Evolutionary conservation across 2,329 filamentous ascomycete species (phyloP), one percentile per base, ranked within the genome.

Genomic region (Fonsecaea erecta): DNA sequence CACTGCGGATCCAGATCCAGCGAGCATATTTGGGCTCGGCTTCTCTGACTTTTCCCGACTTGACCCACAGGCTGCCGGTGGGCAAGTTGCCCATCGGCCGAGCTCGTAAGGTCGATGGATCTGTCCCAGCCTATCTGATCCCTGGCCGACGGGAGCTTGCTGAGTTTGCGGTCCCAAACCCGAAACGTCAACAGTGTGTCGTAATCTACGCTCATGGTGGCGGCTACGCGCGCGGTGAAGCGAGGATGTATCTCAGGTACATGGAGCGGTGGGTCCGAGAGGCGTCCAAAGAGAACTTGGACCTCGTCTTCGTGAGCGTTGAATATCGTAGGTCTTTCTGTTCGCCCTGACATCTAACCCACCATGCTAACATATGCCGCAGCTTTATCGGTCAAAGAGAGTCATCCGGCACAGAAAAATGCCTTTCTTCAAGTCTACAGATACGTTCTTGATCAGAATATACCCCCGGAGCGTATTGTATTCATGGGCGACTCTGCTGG

Each of bases 401-500:
- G n/a, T 12, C 62, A 64, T 54, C 62, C 62, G 21, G 62, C 62
- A 18, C 62, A 64, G 21, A 48, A 28, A 28, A 54, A 64, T 28
- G 62, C 62, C 2, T 64, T 64, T 34, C 24, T 59, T 2, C n/a
- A 60, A 32, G 43, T 32, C 18, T 59, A 64, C 40, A 35, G 32
- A 53, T 54, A 52, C 26, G 43, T 53, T 2, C 63, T 61, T n/a
- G 56, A 55, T 18, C 14, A 46, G 12, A 40, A 34, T 52, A 26
- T 65, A 70, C 86, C 92, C 54, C 88, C 94, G 0, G 88, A 84
- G 26, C 93, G 92, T 4, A 94, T 99, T 46, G 82, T 98, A 18
- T 77, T 98, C 34, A 93, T 92, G 0, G 94, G 95, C 28, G 94
- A 99, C 74, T 97, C 93, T 9, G 95, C 94, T 0, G 94, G 94